Base-by-base conservation (phyloP, 768 basidiomycete genomes). In the Amylocystis lapponica region DNA sequence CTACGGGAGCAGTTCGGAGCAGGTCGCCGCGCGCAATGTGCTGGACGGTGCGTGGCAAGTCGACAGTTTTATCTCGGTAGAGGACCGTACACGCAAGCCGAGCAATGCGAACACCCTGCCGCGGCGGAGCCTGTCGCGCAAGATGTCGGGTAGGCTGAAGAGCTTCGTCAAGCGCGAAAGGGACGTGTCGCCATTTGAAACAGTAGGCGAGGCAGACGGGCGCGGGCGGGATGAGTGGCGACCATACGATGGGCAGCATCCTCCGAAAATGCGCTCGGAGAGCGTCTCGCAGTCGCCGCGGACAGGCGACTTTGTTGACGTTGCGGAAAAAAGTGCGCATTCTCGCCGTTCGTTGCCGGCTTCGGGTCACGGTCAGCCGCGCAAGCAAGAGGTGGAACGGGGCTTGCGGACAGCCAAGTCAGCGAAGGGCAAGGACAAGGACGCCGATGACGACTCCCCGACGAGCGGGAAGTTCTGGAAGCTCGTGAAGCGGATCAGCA, bases 401-500 rank as follows among this genome's bases (percentile, higher is more conserved):
- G 27, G 21, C 5, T 41, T 48, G 36, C 54, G 43, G 11, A 26
- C 50, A 4, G 37, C 48, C 29, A 47, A 45, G 36, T 40, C 48
- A 12, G 46, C 36, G 25, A 53, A 51, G 32, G 42, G 43, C n/a
- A 44, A 46, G 40, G 41, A 44, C 20, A 58, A 51, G 45, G 58
- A 53, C 13, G 47, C 32, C 16, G 39, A 46, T 6, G 63, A 64
- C 2, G 65, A 66, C 10, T 52, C 52, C 0, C 59, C 63, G 4
- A 47, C 53, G 0, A 52, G 51, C 3, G 68, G 66, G 37, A 78
- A 69, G 52, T 59, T 85, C 2, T 85, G 81, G 81, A 81, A 71
- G 59, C 56, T 87, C 39, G 71, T 86, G 70, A 85, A 83, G 59
- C 71, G 80, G 30, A 76, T 87, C 47, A 84, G 81, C 47, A 72